Base-by-base conservation (phyloP, 345 rosid genomes). In the Syzygium jambos region DNA sequence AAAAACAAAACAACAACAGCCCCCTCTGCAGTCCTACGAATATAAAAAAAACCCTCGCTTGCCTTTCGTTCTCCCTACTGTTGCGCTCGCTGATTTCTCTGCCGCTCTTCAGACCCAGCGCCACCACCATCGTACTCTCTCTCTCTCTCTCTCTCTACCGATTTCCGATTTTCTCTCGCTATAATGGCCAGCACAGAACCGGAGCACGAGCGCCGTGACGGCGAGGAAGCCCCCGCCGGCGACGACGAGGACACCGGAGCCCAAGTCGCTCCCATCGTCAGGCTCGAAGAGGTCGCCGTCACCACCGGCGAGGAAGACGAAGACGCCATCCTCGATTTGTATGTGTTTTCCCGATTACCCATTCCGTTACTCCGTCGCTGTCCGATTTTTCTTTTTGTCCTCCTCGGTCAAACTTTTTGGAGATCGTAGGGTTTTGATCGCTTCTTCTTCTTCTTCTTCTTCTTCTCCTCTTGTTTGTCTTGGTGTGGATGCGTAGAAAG, bases 241-340 rank as follows among this genome's bases (percentile, higher is more conserved):
- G 98, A 97, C 13, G 99, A 97, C 68, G 99, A 97, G 91, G 99
- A 97, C 90, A 96, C 99, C 85, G 98, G 98, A 25, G 99, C 96
- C 90, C 98, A 95, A 88, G 91, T 97, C 25, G 98, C 98, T 54
- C 98, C 99, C 56, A 93, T 96, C 88, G 93, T 97, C 88, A 92
- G 90, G 90, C 96, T 96, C 1, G 98, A 97, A 90, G 98, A 96
- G 82, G 95, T 97, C 78, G 91, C 97, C 55, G 95, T 98, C 65
- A 89, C 95, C 86, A 96, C 99, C 56, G 98, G 99, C 27, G 99
- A 97, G 90, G 98, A 97, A 87, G 94, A 95, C 77, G 99, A 97
- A 87, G 96, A 95, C 49, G 65, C 95, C 13, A 87, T 97, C 86
- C 95, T 95, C 88, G 98, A 97, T 92, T 95, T 93, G 99, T 97